phyloP scores from a whole-genome alignment of 2,329 filamentous ascomycete species.

The Grosmannia penicillata region DNA sequence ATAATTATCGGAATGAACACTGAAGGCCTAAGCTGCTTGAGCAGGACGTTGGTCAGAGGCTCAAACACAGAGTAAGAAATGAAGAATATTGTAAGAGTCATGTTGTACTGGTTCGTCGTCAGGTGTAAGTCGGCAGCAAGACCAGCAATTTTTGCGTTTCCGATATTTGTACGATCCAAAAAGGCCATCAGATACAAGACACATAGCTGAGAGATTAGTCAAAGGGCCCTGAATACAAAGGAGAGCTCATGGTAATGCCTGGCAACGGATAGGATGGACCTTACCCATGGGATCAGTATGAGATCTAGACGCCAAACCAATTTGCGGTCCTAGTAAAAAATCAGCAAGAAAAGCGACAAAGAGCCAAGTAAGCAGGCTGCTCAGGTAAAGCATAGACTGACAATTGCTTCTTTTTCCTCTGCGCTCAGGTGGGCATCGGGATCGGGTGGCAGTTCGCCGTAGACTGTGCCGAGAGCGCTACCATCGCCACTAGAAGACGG shows the following conservation, averaged over 20 bases:
- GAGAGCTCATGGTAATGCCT: no score
- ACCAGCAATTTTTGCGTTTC: slow-evolving; percentile 48
- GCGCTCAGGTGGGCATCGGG: slow-evolving; percentile 18
- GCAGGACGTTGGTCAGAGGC: slow-evolving; percentile 61
- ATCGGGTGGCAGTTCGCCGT: slow-evolving; percentile 13
- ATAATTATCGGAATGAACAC: slow-evolving; percentile 75
- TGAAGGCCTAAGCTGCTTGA: slow-evolving; percentile 62
- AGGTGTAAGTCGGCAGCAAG: slow-evolving; percentile 44
- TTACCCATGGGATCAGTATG: slow-evolving; percentile 22
- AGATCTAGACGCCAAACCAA: slow-evolving; percentile 18
- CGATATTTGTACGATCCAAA: slow-evolving; percentile 65
- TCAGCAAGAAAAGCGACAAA: not conserved
- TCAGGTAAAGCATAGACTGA: slow-evolving; percentile 8
- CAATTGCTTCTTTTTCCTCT: slow-evolving; percentile 15
- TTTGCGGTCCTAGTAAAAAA: slow-evolving; percentile 16
- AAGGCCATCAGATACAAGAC: slow-evolving; percentile 63
- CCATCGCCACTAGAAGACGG: slow-evolving; percentile 1
- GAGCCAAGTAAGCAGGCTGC: not conserved
- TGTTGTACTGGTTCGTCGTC: slow-evolving; percentile 52
- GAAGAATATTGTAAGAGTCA: slow-evolving; percentile 71
- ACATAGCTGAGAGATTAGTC: slow-evolving; percentile 31
- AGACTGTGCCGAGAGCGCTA: not conserved
- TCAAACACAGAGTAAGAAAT: slow-evolving; percentile 72
- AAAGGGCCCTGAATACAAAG: no score
- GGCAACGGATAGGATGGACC: no score